Conservation (phyloP, 2,329 filamentous ascomycete genomes). For the Trichophyton mentagrophytes region DNA sequence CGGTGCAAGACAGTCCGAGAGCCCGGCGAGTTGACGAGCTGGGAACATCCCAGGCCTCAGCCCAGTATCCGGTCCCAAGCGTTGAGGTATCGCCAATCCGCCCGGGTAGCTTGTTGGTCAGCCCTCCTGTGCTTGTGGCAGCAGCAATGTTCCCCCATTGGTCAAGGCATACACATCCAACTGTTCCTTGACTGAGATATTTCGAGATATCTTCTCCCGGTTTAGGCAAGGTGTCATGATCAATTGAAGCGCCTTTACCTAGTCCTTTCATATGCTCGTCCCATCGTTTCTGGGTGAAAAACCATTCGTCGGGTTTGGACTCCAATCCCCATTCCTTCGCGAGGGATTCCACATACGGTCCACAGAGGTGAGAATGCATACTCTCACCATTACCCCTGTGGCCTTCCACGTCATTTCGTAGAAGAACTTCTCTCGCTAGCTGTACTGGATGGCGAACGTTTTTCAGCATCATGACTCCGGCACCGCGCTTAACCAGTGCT, state of each 20-base stretch:
- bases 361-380: constrained; percentile 55
- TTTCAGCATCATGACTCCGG: constrained; percentile 60
- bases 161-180: constrained; percentile 71
- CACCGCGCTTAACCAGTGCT: constrained; percentile 60
- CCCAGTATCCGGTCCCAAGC: constrained; percentile 78
- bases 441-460: constrained; percentile 69
- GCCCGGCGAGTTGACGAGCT: constrained; percentile 21
- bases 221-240: constrained; percentile 17
- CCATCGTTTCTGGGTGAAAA: constrained; percentile 67
- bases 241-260: constrained; percentile 16
- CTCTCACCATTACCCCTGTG: constrained; percentile 25
- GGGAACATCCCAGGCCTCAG: constrained; percentile 61
- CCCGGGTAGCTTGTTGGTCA: constrained; percentile 81
- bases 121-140: constrained; percentile 56
- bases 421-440: constrained; percentile 57
- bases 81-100: constrained; percentile 78
- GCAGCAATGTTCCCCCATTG: constrained; percentile 58
- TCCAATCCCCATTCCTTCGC: constrained; percentile 52
- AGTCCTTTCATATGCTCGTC: constrained; percentile 58
- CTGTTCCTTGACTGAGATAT: constrained; percentile 64
- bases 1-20: constrained; percentile 61
- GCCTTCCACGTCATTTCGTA: constrained; percentile 43
- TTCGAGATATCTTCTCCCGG: constrained; percentile 41
- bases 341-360: constrained; percentile 54
- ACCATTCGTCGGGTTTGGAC: constrained; percentile 57